These are phyloP conservation scores for Pseudognaphalium luteoalbum DNA, from an alignment of 129 eudicot species.

Conservation along the genomic window DNA sequence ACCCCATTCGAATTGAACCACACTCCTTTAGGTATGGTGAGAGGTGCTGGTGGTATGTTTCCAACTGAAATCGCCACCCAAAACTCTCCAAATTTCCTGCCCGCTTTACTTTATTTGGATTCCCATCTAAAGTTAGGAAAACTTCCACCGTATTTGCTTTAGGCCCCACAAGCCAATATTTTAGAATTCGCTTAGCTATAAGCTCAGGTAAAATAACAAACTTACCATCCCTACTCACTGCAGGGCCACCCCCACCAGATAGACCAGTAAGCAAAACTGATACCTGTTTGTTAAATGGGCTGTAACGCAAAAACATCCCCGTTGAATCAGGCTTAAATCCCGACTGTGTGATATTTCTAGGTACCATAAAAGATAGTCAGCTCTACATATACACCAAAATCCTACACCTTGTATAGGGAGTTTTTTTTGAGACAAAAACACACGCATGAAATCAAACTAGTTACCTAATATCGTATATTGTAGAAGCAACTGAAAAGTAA, in stretches of 20 bases:
- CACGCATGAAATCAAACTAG: neutral
- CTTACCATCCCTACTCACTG: constrained; percentile 21
- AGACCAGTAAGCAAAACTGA: constrained; percentile 29
- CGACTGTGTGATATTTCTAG: constrained; percentile 22
- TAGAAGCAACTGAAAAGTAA: constrained; percentile 30
- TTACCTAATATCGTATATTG: constrained; percentile 33
- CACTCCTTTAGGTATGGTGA: constrained; percentile 14
- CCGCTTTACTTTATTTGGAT: constrained; percentile 22
- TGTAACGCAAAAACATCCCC: constrained; percentile 27
- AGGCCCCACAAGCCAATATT: constrained; percentile 32
- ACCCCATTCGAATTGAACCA: constrained; percentile 14
- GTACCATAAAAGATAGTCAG: neutral
- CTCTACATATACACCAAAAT: neutral
- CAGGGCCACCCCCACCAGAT: constrained; percentile 26
- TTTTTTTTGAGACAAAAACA: neutral
- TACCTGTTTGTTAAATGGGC: constrained; percentile 15
- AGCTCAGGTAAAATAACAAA: constrained; percentile 23
- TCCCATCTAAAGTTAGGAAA: constrained; percentile 12
- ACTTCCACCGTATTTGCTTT: constrained; percentile 26
- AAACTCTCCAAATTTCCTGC: constrained; percentile 21
- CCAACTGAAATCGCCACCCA: constrained; percentile 29
- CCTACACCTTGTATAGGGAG: neutral
- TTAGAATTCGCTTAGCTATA: constrained; percentile 11
- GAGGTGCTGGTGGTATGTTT: neutral
- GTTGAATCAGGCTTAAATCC: constrained; percentile 31